Evolutionary conservation across 2,329 filamentous ascomycete species (phyloP), one percentile per base, ranked within the genome.

Genomic region (Claviceps sp.): DNA sequence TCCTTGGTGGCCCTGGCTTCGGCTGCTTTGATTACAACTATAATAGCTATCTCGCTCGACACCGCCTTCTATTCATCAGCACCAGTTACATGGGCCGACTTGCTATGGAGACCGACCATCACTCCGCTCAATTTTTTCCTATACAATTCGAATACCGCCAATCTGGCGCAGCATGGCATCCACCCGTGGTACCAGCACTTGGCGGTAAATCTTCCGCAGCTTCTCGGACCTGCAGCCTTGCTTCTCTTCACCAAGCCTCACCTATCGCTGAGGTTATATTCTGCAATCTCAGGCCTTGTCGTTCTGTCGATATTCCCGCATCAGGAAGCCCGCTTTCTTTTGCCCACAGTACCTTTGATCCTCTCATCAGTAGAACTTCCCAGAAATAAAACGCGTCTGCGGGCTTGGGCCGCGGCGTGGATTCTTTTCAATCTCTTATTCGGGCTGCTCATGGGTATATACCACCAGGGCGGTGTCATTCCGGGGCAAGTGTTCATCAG

Each of bases 171-270:
- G 57, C 86, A 91, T 69, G 87, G 86, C 48, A 68, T 90, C 14
- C 86, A 91, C 60, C 85, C 86, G 5, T 85, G 81, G 74, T 88
- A 89, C 63, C 85, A 89, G 63, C 86, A 90, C 64, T 65, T 85
- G 34, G 70, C 87, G 45, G 78, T 78, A 54, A 90, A 89, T 61
- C 67, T 89, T 14, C 56, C 85, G 8, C 75, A 85, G 62, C 73
- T 90, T 18, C 73, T 91, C 18, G 87, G 86, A 1, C 87, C 86
- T 5, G 84, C 82, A 8, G 74, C 78, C 38, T 62, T 79, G 30
- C 72, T 87, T 20, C 66, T 87, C 11, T 74, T 86, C 60, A 70
- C 71, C 3, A 70, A 71, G 48, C 77, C 81, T 46, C 74, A 79
- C 48, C 66, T 75, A 11, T 82, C 78, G 26, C 68, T 83, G 8